These are phyloP conservation scores for Vachellia collinsii DNA, from an alignment of 306 rosid species.

Conservation along the genomic window DNA sequence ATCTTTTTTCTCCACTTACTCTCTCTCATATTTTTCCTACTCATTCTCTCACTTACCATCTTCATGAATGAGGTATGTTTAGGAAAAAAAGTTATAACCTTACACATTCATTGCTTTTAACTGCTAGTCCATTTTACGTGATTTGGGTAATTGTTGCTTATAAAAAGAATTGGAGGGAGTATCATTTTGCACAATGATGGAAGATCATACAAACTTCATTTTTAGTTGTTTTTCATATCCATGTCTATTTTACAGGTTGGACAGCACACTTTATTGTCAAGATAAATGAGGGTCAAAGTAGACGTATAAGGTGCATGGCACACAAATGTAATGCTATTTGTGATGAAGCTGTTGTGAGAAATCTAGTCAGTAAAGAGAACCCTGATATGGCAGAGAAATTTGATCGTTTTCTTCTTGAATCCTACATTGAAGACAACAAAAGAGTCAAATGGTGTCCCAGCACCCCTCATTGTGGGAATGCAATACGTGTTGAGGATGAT, in stretches of 20 bases:
- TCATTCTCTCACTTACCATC: no score
- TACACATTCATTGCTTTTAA: no score
- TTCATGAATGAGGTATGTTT: no score
- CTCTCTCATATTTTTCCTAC: no score
- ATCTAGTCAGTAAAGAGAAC: conserved; percentile 66
- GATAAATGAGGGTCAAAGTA: conserved; percentile 98
- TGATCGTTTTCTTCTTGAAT: conserved; percentile 96
- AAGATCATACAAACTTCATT: conserved; percentile 9
- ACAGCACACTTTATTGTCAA: conserved; percentile 88
- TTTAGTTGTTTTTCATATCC: background rate
- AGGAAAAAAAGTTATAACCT: no score
- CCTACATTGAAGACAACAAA: conserved; percentile 97
- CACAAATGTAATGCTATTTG: conserved; percentile 95
- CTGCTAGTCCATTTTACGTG: no score
- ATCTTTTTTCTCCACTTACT: no score
- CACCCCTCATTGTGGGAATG: conserved; percentile 95
- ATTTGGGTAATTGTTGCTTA: no score
- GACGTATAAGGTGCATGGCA: conserved; percentile 94
- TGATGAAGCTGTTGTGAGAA: conserved; percentile 85
- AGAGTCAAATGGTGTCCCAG: conserved; percentile 99
- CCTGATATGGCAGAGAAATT: conserved; percentile 89
- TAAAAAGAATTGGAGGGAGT: no score
- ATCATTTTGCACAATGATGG: conserved; percentile 15
- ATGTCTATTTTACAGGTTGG: conserved; percentile 71
- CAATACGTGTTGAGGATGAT: conserved; percentile 90